These are phyloP conservation scores for Pisolithus marmoratus DNA, from an alignment of 768 basidiomycete species.

Conservation along the genomic window DNA sequence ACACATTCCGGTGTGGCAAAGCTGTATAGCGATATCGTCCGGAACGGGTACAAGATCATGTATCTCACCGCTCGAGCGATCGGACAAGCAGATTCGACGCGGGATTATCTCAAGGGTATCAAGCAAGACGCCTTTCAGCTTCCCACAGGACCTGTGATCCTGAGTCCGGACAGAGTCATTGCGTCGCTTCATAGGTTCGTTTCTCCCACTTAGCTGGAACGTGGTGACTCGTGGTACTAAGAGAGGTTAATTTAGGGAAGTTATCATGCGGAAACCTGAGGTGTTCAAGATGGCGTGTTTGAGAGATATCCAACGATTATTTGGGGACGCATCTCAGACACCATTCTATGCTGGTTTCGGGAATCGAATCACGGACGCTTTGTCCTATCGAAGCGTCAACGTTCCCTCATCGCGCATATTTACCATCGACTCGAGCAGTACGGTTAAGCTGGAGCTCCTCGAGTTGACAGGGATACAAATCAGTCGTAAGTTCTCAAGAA, in stretches of 20 bases:
- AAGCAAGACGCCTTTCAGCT: slow-evolving; percentile 94
- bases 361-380: slow-evolving; percentile 95
- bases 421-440: slow-evolving; percentile 91
- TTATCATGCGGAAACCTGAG: slow-evolving; percentile 98
- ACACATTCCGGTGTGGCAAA: slow-evolving; percentile 97
- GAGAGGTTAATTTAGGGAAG: slow-evolving; percentile 54
- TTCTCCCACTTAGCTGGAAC: background rate
- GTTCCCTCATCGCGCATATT: slow-evolving; percentile 93
- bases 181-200: slow-evolving; percentile 86
- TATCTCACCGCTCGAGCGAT: slow-evolving; percentile 97
- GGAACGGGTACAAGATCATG: slow-evolving; percentile 97
- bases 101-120: slow-evolving; percentile 91
- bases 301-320: slow-evolving; percentile 88
- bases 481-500: slow-evolving; percentile 56
- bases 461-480: slow-evolving; percentile 96
- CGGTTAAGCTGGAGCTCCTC: slow-evolving; percentile 96
- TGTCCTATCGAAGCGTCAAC: slow-evolving; percentile 96
- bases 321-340: slow-evolving; percentile 62
- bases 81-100: slow-evolving; percentile 94
- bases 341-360: slow-evolving; percentile 98
- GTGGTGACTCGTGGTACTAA: background rate
- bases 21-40: slow-evolving; percentile 89
- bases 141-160: slow-evolving; percentile 97
- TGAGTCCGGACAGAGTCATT: slow-evolving; percentile 96
- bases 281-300: slow-evolving; percentile 99